phyloP scores from a whole-genome alignment of 2,329 filamentous ascomycete species.

The Claviceps capensis region DNA sequence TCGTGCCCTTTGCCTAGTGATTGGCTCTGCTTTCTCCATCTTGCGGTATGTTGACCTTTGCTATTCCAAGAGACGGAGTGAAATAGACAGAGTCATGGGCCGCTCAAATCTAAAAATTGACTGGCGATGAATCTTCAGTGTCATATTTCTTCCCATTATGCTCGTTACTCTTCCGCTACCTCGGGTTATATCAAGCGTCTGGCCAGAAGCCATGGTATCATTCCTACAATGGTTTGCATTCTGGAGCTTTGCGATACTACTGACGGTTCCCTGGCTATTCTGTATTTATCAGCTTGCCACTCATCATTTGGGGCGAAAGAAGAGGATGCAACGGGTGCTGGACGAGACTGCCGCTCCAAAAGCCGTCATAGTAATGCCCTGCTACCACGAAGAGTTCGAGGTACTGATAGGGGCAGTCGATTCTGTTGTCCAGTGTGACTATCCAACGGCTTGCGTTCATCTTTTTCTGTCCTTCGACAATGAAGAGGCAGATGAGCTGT shows the following conservation, averaged over 20 bases:
- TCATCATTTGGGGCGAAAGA: slow-evolving; percentile 67
- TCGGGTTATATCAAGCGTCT: slow-evolving; percentile 53
- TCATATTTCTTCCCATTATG: slow-evolving; percentile 87
- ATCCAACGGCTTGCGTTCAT: slow-evolving; percentile 82
- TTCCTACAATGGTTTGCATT: slow-evolving; percentile 91
- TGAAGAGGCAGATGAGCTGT: slow-evolving; percentile 76
- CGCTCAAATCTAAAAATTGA: not conserved
- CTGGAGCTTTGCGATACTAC: slow-evolving; percentile 74
- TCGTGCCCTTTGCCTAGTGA: slow-evolving; percentile 59
- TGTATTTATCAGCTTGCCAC: slow-evolving; percentile 87
- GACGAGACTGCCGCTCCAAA: slow-evolving; percentile 83
- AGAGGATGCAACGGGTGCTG: slow-evolving; percentile 69
- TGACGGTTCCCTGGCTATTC: slow-evolving; percentile 84
- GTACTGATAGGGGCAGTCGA: slow-evolving; percentile 76
- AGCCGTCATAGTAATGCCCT: slow-evolving; percentile 92
- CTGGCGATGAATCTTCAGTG: slow-evolving; percentile 29
- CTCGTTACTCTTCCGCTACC: slow-evolving; percentile 82
- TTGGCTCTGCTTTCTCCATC: slow-evolving; percentile 59
- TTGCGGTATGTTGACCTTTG: slow-evolving; percentile 45
- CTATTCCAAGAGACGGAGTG: not conserved
- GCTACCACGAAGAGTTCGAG: slow-evolving; percentile 82
- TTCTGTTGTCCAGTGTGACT: slow-evolving; percentile 87
- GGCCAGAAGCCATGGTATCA: slow-evolving; percentile 53
- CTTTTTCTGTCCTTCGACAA: slow-evolving; percentile 94
- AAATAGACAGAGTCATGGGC: not conserved